Evolutionary conservation across 2,329 filamentous ascomycete genomes (phyloP), one percentile per base, ranked within the genome.

Genomic region (Aspergillus aculeatus): DNA sequence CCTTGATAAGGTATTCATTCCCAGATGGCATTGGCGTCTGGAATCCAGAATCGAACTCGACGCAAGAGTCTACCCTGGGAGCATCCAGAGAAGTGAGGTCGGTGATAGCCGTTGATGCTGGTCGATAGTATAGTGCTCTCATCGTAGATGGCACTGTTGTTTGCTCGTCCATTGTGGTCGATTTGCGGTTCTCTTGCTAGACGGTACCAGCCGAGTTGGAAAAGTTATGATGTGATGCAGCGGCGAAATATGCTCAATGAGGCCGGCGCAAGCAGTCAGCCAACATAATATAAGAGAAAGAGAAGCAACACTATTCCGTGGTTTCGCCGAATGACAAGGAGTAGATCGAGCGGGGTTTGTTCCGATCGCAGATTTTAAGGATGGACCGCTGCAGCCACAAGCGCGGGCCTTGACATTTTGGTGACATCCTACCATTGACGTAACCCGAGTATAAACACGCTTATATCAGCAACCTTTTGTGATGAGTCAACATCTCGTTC

Each of bases 1-100:
- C 72, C 60, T 77, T 76, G 58, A 80, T 67, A 2, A 79, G 68
- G 61, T 80, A 80, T 62, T 77, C 71, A n/a, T 67, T 66, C 24
- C 66, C 59, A 3, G 70, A 69, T 3, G 74, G 74, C 19, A 64
- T 68, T 5, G 77, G 77, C 0, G 73, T 74, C 32, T 77, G 76
- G 54, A 74, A 75, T 51, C 67, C 66, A 4, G 67, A 66, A 54
- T 74, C 72, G 59, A 77, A 74, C 35, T 70, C 61, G 6, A 79
- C 61, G 6, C 64, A 62, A 6, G 71, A 68, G 35, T 69, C 67
- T 12, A 62, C 60, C 24, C 69, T 66, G 1, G 67, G 68, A 9
- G 49, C 59, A 29, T 52, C 51, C n/a, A 54, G 38, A 38, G 52
- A 23, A 9, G 58, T 54, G 12, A 52, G 41, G 49, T 64, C 57